These are phyloP conservation scores for Calycina marina DNA, from an alignment of 2,329 filamentous ascomycete genomes.

Conservation along the genomic window DNA sequence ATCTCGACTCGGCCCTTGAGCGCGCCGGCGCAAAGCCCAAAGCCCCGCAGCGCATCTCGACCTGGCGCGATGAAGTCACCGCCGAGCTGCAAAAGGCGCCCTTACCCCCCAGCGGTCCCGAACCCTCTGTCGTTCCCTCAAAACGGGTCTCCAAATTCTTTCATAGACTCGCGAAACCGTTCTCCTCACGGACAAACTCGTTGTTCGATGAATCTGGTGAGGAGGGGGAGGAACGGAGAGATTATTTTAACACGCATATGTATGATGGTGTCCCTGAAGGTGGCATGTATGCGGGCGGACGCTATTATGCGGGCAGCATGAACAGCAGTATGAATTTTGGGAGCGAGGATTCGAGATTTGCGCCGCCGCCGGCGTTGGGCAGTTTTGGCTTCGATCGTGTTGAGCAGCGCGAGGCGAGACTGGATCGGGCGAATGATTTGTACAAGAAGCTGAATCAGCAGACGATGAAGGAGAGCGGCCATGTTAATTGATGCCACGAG, in stretches of 20 bases:
- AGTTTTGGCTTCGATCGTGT: background rate
- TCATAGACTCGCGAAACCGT: background rate
- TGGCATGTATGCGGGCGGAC: background rate
- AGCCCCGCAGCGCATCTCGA: background rate
- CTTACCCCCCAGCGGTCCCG: background rate
- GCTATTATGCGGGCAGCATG: background rate
- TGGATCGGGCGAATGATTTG: slow-evolving; percentile 1
- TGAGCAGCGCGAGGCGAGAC: background rate
- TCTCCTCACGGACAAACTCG: background rate
- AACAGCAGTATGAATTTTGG: background rate
- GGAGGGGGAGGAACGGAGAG: background rate
- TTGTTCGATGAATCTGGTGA: background rate
- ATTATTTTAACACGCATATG: background rate
- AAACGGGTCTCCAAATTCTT: background rate
- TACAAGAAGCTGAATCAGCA: background rate
- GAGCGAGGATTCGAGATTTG: background rate
- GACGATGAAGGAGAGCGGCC: too few relatives aligned
- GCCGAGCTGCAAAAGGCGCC: too few relatives aligned
- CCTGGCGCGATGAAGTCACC: slow-evolving; percentile 1
- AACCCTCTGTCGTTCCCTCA: background rate
- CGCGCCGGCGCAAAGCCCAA: background rate
- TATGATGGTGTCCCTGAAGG: background rate
- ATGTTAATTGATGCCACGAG: too few relatives aligned
- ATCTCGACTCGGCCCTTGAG: background rate
- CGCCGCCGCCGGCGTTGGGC: background rate